These are phyloP conservation scores for Coemansia sp. DNA, from an alignment of 192 early-diverging fungal species.

Conservation along the genomic window DNA sequence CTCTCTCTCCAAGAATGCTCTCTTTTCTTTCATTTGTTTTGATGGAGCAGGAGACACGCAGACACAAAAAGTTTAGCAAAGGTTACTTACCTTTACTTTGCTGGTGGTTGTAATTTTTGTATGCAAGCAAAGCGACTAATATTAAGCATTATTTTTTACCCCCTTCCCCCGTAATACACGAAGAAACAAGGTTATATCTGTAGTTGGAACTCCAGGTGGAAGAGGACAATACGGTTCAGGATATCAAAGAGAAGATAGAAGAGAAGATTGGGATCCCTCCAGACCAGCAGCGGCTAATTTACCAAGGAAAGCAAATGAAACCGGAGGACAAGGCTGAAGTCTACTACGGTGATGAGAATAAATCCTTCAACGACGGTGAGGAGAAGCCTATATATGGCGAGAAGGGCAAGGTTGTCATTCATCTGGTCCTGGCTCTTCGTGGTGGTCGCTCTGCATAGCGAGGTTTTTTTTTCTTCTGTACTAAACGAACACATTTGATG, in stretches of 20 bases:
- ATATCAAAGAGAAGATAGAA: constrained; percentile 89
- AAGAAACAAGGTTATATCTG: background rate
- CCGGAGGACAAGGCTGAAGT: constrained; percentile 71
- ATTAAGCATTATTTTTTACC: too few relatives aligned
- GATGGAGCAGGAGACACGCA: too few relatives aligned
- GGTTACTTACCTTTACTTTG: too few relatives aligned
- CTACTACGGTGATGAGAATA: constrained; percentile 56
- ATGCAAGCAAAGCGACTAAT: too few relatives aligned
- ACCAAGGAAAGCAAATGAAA: constrained; percentile 88
- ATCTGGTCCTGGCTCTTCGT: constrained; percentile 93
- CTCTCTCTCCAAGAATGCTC: background rate
- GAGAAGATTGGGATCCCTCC: constrained; percentile 98
- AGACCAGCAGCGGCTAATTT: constrained; percentile 93
- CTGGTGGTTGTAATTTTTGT: too few relatives aligned
- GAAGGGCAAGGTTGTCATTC: constrained; percentile 79
- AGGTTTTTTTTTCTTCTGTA: background rate
- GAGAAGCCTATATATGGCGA: constrained; percentile 18
- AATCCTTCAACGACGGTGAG: too few relatives aligned
- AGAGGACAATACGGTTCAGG: constrained; percentile 62
- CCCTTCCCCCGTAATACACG: background rate
- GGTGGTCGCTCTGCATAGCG: constrained; percentile 60
- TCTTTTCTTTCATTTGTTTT: too few relatives aligned
- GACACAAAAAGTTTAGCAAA: too few relatives aligned
- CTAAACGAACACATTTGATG: background rate
- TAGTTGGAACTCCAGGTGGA: constrained; percentile 94